Evolutionary conservation across 768 basidiomycete species (phyloP), one percentile per base, ranked within the genome.

Genomic region (Xerocomellus amylosporus): DNA sequence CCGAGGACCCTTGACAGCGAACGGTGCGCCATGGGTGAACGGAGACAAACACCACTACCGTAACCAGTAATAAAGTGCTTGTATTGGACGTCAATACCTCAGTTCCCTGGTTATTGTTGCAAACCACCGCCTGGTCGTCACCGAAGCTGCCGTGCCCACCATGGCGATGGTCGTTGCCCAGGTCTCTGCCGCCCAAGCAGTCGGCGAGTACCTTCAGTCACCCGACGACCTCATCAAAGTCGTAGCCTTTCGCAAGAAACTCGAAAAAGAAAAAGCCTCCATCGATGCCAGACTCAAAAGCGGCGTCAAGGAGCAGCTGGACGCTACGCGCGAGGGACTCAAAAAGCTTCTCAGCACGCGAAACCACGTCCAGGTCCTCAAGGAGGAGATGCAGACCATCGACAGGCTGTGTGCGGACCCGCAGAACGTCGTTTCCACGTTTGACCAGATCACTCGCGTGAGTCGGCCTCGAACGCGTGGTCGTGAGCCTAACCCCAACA

Each of bases 381-480:
- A 87, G 73, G 92, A 96, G 58, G 89, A 93, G 70, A 88, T 95
- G 88, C 79, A 79, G 46, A 80, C 82, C 48, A 80, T 93, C 51
- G 91, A 94, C 63, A 84, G 80, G 65, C 74, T 86, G 63, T 89
- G 85, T 68, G 78, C 79, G 39, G 90, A 93, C 66, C 88, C 91
- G 12, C 76, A 83, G 61, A 86, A 85, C 53, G 76, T 80, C 15
- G 88, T 93, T 10, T 78, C 86, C 28, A 98, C 90, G 10, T 98
- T 96, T 70, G 93, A 93, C 74, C 95, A 97, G 74, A 97, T 98
- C 67, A 91, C 90, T 66, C 80, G 94, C 72, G 96, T 97, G 65
- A 52, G 87, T 77, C 14, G 8, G 41, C 22, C 41, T 40, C 22
- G 22, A 22, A 31, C 43, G n/a, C 22, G 22, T 55, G 38, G 40